Percentiles rank a stretch among this genome's conserved stretches.
phyloP scores from a whole-genome alignment of 176 grass and related monocot genomes.

The Lolium perenne region DNA sequence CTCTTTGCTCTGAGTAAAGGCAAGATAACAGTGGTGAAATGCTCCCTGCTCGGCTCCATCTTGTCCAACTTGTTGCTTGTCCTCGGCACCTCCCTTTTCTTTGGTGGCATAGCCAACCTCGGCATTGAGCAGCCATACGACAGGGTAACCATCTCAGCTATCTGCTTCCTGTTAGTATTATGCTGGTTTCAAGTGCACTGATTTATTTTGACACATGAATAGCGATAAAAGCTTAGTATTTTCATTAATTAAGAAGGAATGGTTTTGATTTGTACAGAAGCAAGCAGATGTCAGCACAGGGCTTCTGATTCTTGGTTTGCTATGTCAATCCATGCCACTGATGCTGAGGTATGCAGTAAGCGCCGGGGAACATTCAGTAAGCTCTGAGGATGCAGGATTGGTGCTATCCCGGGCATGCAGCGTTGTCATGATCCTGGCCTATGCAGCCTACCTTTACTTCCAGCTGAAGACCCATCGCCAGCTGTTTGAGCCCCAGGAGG shows the following conservation, averaged over 20 bases:
- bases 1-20: conserved; percentile 71
- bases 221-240: no score
- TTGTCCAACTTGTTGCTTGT: conserved; percentile 92
- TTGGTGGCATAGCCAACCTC: conserved; percentile 76
- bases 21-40: conserved; percentile 85
- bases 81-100: conserved; percentile 82
- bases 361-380: conserved; percentile 28
- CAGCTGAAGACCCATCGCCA: conserved; percentile 89
- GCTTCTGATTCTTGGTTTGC: conserved; percentile 71
- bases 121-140: conserved; percentile 53
- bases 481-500: conserved; percentile 78
- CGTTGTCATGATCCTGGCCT: conserved; percentile 81
- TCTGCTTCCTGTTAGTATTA: not conserved
- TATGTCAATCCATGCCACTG: conserved; percentile 76
- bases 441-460: conserved; percentile 85
- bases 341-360: conserved; percentile 68
- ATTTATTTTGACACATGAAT: not conserved
- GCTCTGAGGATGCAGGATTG: conserved; percentile 48
- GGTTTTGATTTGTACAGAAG: conserved; percentile 54
- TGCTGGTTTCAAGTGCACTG: not conserved
- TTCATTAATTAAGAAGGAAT: no score
- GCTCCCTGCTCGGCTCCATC: conserved; percentile 81
- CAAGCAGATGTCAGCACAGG: conserved; percentile 81
- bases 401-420: conserved; percentile 78
- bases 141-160: conserved; percentile 41